Evolutionary conservation across 2,329 filamentous ascomycete genomes (phyloP), one percentile per base, ranked within the genome.

Genomic region (Sporothrix variecibatus): DNA sequence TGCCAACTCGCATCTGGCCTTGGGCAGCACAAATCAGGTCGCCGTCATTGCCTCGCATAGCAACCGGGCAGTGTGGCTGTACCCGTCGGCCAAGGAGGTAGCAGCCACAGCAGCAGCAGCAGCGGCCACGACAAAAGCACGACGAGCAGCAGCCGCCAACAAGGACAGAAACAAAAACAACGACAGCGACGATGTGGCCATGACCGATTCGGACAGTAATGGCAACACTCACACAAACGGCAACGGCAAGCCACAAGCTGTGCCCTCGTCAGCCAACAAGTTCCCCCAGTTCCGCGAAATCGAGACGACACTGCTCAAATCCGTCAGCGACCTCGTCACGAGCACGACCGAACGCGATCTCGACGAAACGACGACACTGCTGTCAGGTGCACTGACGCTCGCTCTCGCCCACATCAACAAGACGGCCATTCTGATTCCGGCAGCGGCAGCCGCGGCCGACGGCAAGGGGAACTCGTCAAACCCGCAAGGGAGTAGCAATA

Each of bases 1-100:
- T 84, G 91, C 98, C 84, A 98, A 99, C 82, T 94, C 95, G 73
- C 97, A 99, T 81, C 88, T 99, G 43, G 94, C 96, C 77, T 95
- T 95, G 81, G 97, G 95, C 83, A 95, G 96, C 82, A 90, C 93
- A 72, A 98, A 98, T 83, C 93, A 95, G 82, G 93, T 98, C 68
- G 94, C 95, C 75, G 89, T 99, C 20, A 90, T 99, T 76, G 96
- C 95, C 46, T 94, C 94, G 9, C 96, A 99, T 81, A 91, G 91
- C 77, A 92, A 96, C 80, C 91, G 93, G 76, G 94, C 95, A 73
- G 88, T 91, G 80, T 99, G 95, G 91, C 91, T 99, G 3, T 98
- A 98, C 80, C 96, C 96, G 0, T 82, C 85, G 2, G 82, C 83
- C 8, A 82, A 81, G 38, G 80, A 78, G 1, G 71, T 98, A 94